Evolutionary conservation across 192 early-diverging fungal genomes (phyloP).

Genomic region (Lobosporangium transversale): DNA sequence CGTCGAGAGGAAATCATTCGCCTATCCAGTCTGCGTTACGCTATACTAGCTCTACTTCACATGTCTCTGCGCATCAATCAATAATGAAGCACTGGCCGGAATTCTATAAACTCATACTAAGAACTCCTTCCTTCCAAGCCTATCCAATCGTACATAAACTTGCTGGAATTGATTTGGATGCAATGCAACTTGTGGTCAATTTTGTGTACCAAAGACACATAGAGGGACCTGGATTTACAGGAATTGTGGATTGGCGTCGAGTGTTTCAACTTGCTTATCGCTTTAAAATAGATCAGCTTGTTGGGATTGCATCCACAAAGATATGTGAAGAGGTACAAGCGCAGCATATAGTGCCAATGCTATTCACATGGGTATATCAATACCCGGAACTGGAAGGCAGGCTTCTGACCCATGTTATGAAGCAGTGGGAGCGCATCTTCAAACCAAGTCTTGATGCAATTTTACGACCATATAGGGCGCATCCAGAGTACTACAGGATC

Average conservation of each 20-base stretch:
- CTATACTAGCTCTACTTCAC: not conserved
- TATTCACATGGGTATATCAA: slow-evolving; percentile 23
- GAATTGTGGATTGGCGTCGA: slow-evolving; percentile 9
- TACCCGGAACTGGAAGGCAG: slow-evolving; percentile 9
- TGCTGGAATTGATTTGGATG: not conserved
- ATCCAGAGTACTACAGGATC: slow-evolving; percentile 5
- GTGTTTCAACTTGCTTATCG: slow-evolving; percentile 12
- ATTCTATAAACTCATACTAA: not conserved
- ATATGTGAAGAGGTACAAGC: not conserved
- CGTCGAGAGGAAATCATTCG: too few species aligned
- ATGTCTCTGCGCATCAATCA: not conserved
- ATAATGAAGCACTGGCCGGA: slow-evolving; percentile 13
- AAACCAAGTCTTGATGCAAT: not conserved
- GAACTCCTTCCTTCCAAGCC: not conserved
- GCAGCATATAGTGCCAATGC: not conserved
- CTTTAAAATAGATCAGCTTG: not conserved
- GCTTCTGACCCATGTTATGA: not conserved
- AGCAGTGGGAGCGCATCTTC: not conserved
- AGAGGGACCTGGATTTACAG: slow-evolving; percentile 16
- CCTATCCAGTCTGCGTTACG: too few species aligned
- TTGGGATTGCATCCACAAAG: not conserved
- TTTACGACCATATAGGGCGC: not conserved
- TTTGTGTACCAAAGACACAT: slow-evolving; percentile 17
- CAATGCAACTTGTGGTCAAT: slow-evolving; percentile 19
- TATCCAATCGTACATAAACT: not conserved